A percentile compares a stretch with the other conserved stretches of the same genome.
These are phyloP conservation scores for Diplodia scrobiculata DNA, from an alignment of 2,329 filamentous ascomycete species.

Conservation along the genomic window DNA sequence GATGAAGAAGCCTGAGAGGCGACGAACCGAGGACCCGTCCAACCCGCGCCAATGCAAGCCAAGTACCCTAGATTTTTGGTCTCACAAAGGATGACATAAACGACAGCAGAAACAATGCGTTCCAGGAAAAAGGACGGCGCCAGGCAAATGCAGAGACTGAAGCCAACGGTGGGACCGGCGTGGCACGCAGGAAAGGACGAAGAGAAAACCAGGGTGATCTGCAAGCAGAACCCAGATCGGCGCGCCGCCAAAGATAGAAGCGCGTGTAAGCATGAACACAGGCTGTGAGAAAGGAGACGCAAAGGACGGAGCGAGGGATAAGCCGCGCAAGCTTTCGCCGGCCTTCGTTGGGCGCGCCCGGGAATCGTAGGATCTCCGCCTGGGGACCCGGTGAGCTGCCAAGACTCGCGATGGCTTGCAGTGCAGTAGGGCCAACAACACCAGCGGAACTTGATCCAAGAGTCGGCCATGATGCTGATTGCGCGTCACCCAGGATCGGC, in stretches of 20 bases:
- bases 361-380: conserved; percentile 28
- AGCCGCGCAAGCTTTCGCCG: conserved; percentile 26
- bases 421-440: conserved; percentile 23
- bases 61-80: background rate
- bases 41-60: conserved; percentile 12
- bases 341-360: conserved; percentile 7
- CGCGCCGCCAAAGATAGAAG: conserved; percentile 16
- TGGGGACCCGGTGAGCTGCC: conserved; percentile 28
- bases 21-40: conserved; percentile 1
- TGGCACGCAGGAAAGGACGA: conserved; percentile 8
- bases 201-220: conserved; percentile 14
- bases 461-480: conserved; percentile 16
- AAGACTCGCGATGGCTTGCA: conserved; percentile 22
- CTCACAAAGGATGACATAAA: background rate
- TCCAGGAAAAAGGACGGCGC: conserved; percentile 1
- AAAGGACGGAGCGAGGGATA: conserved; percentile 7
- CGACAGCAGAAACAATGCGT: background rate
- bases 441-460: conserved; percentile 1
- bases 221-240: conserved; percentile 4
- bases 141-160: conserved; percentile 28
- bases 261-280: conserved; percentile 23
- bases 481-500: conserved; percentile 15
- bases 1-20: background rate
- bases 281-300: conserved; percentile 9
- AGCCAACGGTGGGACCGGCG: conserved; percentile 21